Evolutionary conservation across 306 rosid genomes (phyloP).

Genomic region (Dryas drummondii): DNA sequence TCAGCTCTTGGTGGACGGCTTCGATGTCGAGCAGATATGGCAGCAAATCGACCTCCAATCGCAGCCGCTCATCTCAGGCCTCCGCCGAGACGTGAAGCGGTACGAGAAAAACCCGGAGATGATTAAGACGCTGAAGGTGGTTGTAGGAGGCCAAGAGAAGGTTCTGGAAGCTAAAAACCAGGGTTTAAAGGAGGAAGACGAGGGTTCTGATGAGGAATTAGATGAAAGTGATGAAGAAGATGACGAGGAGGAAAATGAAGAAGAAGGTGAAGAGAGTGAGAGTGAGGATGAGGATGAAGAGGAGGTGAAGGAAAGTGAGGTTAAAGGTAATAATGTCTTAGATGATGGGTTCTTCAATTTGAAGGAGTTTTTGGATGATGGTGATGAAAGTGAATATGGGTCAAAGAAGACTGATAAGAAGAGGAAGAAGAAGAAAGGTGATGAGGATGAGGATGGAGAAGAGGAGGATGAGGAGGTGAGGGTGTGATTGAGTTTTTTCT

Average conservation of each 20-base stretch:
- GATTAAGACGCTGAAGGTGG: conserved; percentile 41
- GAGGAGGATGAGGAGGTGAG: conserved; percentile 58
- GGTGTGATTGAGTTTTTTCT: not conserved
- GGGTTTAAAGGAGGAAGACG: conserved; percentile 32
- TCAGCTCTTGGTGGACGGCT: conserved; percentile 68
- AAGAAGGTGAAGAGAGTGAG: conserved; percentile 11
- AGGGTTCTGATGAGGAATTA: conserved; percentile 50
- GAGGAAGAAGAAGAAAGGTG: conserved; percentile 12
- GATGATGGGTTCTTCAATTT: conserved; percentile 76
- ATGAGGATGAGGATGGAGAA: conserved; percentile 7
- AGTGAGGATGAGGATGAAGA: conserved; percentile 16
- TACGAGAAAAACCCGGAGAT: conserved; percentile 53
- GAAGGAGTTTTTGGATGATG: conserved; percentile 58
- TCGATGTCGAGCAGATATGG: conserved; percentile 97
- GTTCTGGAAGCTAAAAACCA: conserved; percentile 7
- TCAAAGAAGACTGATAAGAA: conserved; percentile 27
- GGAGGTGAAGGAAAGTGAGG: conserved; percentile 24
- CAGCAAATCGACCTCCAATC: conserved; percentile 91
- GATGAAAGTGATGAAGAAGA: conserved; percentile 13
- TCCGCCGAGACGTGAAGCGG: conserved; percentile 69
- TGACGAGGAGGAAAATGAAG: conserved; percentile 10
- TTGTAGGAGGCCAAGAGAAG: conserved; percentile 28
- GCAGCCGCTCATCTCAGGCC: conserved; percentile 59
- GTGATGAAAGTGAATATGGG: conserved; percentile 62
- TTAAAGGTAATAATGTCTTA: conserved; percentile 32